Base-by-base conservation (phyloP, 2,329 filamentous ascomycete genomes). In the Leptographium radiaticola region DNA sequence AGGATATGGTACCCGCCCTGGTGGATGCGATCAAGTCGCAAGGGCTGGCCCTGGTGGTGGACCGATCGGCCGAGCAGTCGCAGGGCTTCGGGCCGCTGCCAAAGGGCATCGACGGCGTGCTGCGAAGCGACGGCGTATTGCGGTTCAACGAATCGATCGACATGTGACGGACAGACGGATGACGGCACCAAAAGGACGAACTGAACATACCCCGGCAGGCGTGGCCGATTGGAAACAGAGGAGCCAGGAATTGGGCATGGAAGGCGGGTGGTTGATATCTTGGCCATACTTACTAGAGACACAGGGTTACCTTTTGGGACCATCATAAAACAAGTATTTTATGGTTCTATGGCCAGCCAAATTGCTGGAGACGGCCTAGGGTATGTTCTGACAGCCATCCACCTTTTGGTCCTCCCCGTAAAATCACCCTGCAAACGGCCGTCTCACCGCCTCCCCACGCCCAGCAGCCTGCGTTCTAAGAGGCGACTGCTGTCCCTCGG, bases 11-110 rank as follows among this genome's bases (percentile, higher is more conserved):
- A 10, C 93, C 93, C 1, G 88, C 90, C 2, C 77, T 98, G 48
- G 84, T 95, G 52, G 88, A 94, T 60, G 88, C 90, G 2, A 91
- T 98, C 71, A 97, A 97, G 69, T 89, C 89, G 31, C 87, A 95
- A 49, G 91, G 93, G 31, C 75, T 98, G 51, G 91, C 95, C 6
- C 78, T 98, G 40, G 90, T 98, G 16, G 86, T 88, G 51, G 91
- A 98, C 66, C 88, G 86, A 60, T 88, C 87, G 6, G 77, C 81
- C 55, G 80, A 84, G 58, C 62, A 66, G 50, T 69, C 61, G 45
- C 67, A 68, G 15, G 67, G 71, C 18, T 52, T 62, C 49, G 64
- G 66, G 59, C 62, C 70, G 47, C 74, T 88, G 63, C 86, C 87
- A 1, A 83, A 89, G 59, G 89, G 89, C 0, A 84, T 96, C 42